Conservation (phyloP, 805 yeast genomes). For the Cyberlindnera xylosilytica region DNA sequence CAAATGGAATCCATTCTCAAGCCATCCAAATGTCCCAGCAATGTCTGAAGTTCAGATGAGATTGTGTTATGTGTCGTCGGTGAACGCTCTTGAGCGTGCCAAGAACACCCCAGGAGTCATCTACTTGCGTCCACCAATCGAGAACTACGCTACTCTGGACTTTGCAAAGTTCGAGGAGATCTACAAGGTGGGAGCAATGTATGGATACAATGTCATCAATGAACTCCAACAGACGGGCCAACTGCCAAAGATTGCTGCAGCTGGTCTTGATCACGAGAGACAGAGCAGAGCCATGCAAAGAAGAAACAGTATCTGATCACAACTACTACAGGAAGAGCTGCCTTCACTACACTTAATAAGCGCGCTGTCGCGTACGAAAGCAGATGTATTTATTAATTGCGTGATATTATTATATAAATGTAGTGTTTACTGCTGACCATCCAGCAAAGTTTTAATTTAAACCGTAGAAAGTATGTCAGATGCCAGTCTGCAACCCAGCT, state of each 20-base stretch:
- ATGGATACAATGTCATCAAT: constrained; percentile 58
- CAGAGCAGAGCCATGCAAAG: constrained; percentile 38
- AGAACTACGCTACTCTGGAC: constrained; percentile 85
- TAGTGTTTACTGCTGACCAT: too few relatives aligned
- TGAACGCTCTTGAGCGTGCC: constrained; percentile 86
- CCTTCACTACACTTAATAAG: too few relatives aligned
- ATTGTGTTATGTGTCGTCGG: constrained; percentile 92
- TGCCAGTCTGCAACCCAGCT: too few relatives aligned
- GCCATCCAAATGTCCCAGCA: constrained; percentile 84
- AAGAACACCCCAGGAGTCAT: constrained; percentile 80
- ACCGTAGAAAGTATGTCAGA: too few relatives aligned
- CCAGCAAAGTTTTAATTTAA: too few relatives aligned
- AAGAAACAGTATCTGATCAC: constrained; percentile 63
- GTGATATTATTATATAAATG: too few relatives aligned
- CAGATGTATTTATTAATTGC: too few relatives aligned
- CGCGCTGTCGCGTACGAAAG: too few relatives aligned
- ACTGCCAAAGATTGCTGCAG: constrained; percentile 63
- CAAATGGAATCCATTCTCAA: constrained; percentile 86
- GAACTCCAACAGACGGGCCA: constrained; percentile 49
- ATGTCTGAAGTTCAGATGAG: constrained; percentile 94
- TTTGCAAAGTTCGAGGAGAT: constrained; percentile 91
- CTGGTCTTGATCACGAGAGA: constrained; percentile 30
- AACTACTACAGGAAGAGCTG: too few relatives aligned
- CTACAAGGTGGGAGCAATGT: constrained; percentile 71
- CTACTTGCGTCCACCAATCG: constrained; percentile 92